A percentile compares a stretch with the other conserved stretches of the same genome.
phyloP scores from a whole-genome alignment of 441 rosid genomes.

The Sinapis alba region DNA sequence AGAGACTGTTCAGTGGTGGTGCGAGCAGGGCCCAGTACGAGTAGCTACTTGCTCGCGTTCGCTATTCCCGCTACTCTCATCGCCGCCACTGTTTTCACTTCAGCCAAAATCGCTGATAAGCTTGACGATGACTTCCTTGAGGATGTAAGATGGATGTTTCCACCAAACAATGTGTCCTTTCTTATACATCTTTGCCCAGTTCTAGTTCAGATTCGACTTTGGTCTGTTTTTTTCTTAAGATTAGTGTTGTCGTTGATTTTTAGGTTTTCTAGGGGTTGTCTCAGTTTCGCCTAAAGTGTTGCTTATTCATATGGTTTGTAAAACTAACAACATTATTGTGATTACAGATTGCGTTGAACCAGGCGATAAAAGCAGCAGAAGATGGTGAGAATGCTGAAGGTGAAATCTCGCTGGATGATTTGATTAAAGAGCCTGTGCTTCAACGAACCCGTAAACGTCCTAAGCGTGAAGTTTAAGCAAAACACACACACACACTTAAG shows the following conservation, averaged over 20 bases:
- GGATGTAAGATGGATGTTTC: slow-evolving; percentile 51
- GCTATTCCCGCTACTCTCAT: slow-evolving; percentile 73
- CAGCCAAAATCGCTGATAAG: slow-evolving; percentile 68
- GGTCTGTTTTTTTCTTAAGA: background rate
- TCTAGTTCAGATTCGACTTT: background rate
- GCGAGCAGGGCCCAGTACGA: slow-evolving; percentile 64
- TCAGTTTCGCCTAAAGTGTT: background rate
- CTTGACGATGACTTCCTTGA: slow-evolving; percentile 75
- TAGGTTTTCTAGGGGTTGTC: background rate
- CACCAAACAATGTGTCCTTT: background rate
- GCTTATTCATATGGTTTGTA: background rate
- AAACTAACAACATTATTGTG: background rate
- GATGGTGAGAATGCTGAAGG: slow-evolving; percentile 44
- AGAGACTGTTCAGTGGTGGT: slow-evolving; percentile 55
- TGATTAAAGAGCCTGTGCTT: slow-evolving; percentile 52
- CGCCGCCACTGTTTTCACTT: slow-evolving; percentile 63
- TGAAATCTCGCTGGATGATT: slow-evolving; percentile 46
- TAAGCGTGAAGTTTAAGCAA: slow-evolving; percentile 56
- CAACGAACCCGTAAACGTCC: slow-evolving; percentile 72
- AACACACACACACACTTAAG: background rate
- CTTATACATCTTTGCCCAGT: background rate
- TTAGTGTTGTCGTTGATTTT: background rate
- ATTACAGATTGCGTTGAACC: slow-evolving; percentile 61
- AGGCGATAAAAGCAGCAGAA: slow-evolving; percentile 60
- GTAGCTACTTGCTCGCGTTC: slow-evolving; percentile 65